Evolutionary conservation across 2,329 filamentous ascomycete species (phyloP).

Genomic region (Blastomyces gilchristii): DNA sequence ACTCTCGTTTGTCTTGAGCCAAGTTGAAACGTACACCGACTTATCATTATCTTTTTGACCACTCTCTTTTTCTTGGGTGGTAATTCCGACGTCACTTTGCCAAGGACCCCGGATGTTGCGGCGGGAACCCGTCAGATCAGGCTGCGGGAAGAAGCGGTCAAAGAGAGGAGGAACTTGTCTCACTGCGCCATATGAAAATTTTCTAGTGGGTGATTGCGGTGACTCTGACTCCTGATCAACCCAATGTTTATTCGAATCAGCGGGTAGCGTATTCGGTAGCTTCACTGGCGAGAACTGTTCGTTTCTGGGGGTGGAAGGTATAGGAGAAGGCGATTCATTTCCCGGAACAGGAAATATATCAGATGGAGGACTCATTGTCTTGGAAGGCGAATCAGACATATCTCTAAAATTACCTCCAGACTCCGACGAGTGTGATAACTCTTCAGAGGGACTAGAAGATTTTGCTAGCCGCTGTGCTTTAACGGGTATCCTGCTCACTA

Average conservation of each 20-base stretch:
- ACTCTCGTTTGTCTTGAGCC: not conserved
- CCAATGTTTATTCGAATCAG: not conserved
- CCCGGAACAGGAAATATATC: not conserved
- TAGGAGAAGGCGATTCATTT: not conserved
- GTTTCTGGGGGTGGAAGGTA: not conserved
- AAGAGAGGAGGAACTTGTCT: not conserved
- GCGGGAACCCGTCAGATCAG: not conserved
- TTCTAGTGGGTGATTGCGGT: not conserved
- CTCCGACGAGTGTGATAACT: not conserved
- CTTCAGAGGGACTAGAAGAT: not conserved
- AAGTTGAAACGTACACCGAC: not conserved
- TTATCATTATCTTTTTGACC: not conserved
- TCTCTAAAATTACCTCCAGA: not conserved
- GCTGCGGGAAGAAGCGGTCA: not conserved
- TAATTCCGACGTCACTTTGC: not conserved
- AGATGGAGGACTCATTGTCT: not conserved
- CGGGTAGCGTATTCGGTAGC: not conserved
- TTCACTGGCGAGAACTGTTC: constrained; percentile 2
- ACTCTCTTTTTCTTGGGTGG: not conserved
- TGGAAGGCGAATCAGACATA: not conserved
- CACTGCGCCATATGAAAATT: not conserved
- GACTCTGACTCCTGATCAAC: too few species aligned
- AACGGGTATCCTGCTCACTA: constrained; percentile 5
- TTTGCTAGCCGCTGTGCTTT: not conserved
- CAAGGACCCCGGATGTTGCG: not conserved